phyloP scores from a whole-genome alignment of 495 filamentous ascomycete species.

The Penicillium coffeae region DNA sequence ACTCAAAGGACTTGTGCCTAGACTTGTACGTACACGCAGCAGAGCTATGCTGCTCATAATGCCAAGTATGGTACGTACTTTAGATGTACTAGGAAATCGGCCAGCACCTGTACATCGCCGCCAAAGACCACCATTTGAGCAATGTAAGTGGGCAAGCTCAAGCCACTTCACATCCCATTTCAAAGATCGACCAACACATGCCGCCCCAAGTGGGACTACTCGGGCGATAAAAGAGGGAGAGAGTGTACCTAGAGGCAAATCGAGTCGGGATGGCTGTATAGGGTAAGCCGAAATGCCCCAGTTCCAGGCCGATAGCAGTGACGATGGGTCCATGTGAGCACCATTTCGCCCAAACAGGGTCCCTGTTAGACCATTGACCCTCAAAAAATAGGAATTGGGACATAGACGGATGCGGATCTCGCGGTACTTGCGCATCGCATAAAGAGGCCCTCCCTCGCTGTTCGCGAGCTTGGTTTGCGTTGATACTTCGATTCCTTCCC shows the following conservation, averaged over 20 bases:
- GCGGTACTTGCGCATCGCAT: not conserved
- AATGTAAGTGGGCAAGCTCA: too few species aligned
- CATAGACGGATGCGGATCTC: not conserved
- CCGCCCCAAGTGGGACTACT: slow-evolving; percentile 2
- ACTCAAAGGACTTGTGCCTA: too few species aligned
- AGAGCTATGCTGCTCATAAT: too few species aligned
- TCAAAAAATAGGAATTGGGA: not conserved
- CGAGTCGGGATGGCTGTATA: slow-evolving; percentile 28
- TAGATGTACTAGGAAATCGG: too few species aligned
- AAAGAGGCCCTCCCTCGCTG: not conserved
- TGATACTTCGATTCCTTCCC: not conserved
- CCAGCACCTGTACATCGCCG: too few species aligned
- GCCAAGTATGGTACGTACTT: too few species aligned
- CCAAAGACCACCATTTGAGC: too few species aligned
- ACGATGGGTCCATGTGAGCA: not conserved
- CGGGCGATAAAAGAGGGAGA: slow-evolving; percentile 16
- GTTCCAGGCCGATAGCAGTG: slow-evolving; percentile 1
- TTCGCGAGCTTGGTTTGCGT: not conserved
- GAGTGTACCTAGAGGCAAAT: slow-evolving; percentile 20
- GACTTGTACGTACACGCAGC: too few species aligned
- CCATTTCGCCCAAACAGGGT: not conserved
- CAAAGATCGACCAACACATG: not conserved
- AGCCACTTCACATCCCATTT: not conserved
- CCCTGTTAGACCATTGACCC: not conserved
- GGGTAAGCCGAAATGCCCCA: slow-evolving; percentile 33